Base-by-base conservation (phyloP, 1,284 basidiomycete genomes). In the Gymnopus androsaceus region DNA sequence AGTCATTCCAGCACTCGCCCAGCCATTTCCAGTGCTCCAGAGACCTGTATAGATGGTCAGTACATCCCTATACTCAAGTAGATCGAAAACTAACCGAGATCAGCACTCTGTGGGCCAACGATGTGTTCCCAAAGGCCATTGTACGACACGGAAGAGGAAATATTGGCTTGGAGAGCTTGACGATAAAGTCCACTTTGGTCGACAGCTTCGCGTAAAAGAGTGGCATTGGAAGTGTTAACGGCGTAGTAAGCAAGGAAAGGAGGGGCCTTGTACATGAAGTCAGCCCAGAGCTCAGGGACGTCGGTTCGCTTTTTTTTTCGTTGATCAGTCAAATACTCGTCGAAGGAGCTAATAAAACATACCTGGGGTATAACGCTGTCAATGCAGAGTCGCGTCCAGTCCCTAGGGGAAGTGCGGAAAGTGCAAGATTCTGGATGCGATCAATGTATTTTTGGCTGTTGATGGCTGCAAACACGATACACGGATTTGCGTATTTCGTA, bases 251-350 rank as follows among this genome's bases (percentile, higher is more conserved):
- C 83, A 3, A 85, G 67, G 67, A 83, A 84, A 0, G 84, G 84
- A 5, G 82, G 81, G 4, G 78, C 82, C 84, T 86, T 86, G 65
- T 79, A 85, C 0, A 84, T 71, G 59, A 69, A 76, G 64, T 86
- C 84, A 21, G 81, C 74, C 84, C 79, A 82, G 30, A 80, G 71
- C 40, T 78, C 76, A 8, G 71, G 63, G 15, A 70, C 62, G 46
- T 69, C 67, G 3, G 64, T 64, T 12, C 80, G 74, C 57, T 82
- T n/a, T n/a, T n/a, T n/a, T n/a, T n/a, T n/a, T n/a, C n/a, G n/a
- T n/a, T n/a, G n/a, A n/a, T n/a, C n/a, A n/a, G n/a, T n/a, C n/a
- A n/a, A n/a, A n/a, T n/a, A n/a, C n/a, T n/a, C n/a, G n/a, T n/a
- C n/a, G n/a, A n/a, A n/a, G n/a, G n/a, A n/a, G n/a, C n/a, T n/a